Evolutionary conservation across 139 green algal species (phyloP), one percentile per base, ranked within the genome.

Genomic region (Chlamydomonas incerta): DNA sequence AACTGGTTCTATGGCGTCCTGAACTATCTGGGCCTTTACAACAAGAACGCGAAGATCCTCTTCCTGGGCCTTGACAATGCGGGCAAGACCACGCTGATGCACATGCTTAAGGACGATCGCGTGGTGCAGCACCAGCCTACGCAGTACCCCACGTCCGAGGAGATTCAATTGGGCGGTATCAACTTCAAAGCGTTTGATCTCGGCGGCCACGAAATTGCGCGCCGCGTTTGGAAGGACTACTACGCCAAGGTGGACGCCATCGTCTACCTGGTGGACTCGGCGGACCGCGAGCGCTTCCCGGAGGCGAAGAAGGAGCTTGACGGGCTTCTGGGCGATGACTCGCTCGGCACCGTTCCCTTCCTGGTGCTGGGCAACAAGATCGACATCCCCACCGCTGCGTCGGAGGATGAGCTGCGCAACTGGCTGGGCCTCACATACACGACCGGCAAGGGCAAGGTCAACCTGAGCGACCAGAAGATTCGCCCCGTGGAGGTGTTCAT

Each of bases 111-210:
- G 90, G 98, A 99, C 82, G 97, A 99, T 90, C 91, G 98, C 23
- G 88, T 99, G 55, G 96, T 96, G 34, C 97, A 99, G 93, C 96
- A 99, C 85, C 95, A 98, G 90, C 98, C 98, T 5, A 99, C 98
- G 70, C 98, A 99, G 90, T 98, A 98, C 81, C 98, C 98, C 0
- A 99, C 98, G 0, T 98, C 95, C 9, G 98, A 99, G 93, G 98
- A 99, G 93, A 93, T 99, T 67, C 97, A 98, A 87, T 98, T 99
- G 88, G 98, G 95, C 34, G 97, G 98, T 46, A 99, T 99, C 83
- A 99, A 99, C 86, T 99, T 99, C 93, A 98, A 98, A 88, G 98
- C 98, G 13, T 99, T 99, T 87, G 98, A 99, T 88, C 88, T 99
- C n/a, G 98, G 98, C 29, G 98, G 98, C 33, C 98, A 99, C 90